A percentile compares a stretch with the other conserved stretches of the same genome.
These are phyloP conservation scores for Penicillium atrosanguineum DNA, from an alignment of 495 filamentous ascomycete species.

Conservation along the genomic window DNA sequence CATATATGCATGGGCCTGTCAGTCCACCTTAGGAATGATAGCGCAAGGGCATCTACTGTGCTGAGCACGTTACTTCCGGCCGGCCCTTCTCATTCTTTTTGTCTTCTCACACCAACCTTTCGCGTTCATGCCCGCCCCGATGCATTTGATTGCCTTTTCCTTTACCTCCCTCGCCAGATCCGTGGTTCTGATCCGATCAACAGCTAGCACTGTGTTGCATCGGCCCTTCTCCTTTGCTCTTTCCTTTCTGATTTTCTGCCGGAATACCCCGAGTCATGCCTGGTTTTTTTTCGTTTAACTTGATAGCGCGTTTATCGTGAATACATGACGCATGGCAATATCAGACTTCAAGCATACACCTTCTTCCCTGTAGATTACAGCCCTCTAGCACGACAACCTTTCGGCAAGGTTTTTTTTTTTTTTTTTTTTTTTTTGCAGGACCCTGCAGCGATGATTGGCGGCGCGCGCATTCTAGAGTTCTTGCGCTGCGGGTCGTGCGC, in stretches of 20 bases:
- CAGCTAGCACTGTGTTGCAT: slow-evolving; percentile 16
- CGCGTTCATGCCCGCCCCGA: slow-evolving; percentile 8
- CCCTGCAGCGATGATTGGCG: slow-evolving; percentile 15
- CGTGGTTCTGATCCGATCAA: slow-evolving; percentile 10
- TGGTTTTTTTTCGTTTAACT: slow-evolving; percentile 13
- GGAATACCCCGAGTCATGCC: slow-evolving; percentile 21
- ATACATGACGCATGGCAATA: slow-evolving; percentile 21
- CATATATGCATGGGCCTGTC: slow-evolving; percentile 14
- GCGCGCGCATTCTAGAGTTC: slow-evolving; percentile 16
- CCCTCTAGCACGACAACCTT: slow-evolving; percentile 3
- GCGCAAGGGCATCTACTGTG: slow-evolving; percentile 12
- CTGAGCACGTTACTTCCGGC: slow-evolving; percentile 25
- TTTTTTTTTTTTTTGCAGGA: background rate
- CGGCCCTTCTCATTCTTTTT: slow-evolving; percentile 13
- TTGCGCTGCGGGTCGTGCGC: slow-evolving; percentile 21
- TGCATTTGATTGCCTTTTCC: slow-evolving; percentile 7
- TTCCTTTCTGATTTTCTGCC: slow-evolving; percentile 12
- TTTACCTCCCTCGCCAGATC: slow-evolving; percentile 10
- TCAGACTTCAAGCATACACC: slow-evolving; percentile 9
- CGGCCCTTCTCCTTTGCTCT: slow-evolving; percentile 7
- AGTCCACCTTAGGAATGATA: slow-evolving; percentile 2
- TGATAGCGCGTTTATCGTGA: slow-evolving; percentile 8
- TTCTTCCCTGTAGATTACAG: background rate
- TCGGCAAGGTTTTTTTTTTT: no score
- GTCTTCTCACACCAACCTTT: background rate